Conservation (phyloP, 805 yeast genomes). For the Yarrowia yakushimensis region DNA sequence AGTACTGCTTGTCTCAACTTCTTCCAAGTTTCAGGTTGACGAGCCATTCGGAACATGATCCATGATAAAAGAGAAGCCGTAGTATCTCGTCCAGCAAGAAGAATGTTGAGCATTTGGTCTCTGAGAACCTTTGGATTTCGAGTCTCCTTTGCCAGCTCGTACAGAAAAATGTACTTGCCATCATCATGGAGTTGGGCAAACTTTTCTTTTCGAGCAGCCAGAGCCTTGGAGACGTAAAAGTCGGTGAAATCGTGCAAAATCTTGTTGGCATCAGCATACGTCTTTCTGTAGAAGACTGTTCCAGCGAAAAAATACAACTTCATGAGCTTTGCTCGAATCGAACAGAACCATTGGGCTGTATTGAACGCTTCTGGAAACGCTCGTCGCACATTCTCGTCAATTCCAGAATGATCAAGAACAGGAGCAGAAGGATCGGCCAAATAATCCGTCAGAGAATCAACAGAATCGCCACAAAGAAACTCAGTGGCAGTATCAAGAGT, state of each 20-base stretch:
- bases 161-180: conserved; percentile 46
- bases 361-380: conserved; percentile 30
- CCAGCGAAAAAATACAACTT: conserved; percentile 27
- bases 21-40: conserved; percentile 37
- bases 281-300: conserved; percentile 26
- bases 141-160: conserved; percentile 49
- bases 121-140: conserved; percentile 47
- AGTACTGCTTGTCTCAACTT: conserved; percentile 42
- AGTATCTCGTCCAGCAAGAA: conserved; percentile 55
- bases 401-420: neutral
- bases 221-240: conserved; percentile 42
- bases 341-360: conserved; percentile 28
- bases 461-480: conserved; percentile 38
- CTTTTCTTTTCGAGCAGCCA: conserved; percentile 29
- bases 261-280: conserved; percentile 38
- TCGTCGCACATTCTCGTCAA: conserved; percentile 29
- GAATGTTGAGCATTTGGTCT: conserved; percentile 50
- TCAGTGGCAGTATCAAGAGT: conserved; percentile 40
- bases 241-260: conserved; percentile 40
- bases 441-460: conserved; percentile 30
- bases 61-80: conserved; percentile 51
- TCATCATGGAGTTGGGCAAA: conserved; percentile 30
- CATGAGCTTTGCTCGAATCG: conserved; percentile 30
- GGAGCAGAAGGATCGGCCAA: conserved; percentile 26
- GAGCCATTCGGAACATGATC: conserved; percentile 45